Evolutionary conservation across 768 basidiomycete genomes (phyloP).

Genomic region (Holtermanniella nyarrowii): DNA sequence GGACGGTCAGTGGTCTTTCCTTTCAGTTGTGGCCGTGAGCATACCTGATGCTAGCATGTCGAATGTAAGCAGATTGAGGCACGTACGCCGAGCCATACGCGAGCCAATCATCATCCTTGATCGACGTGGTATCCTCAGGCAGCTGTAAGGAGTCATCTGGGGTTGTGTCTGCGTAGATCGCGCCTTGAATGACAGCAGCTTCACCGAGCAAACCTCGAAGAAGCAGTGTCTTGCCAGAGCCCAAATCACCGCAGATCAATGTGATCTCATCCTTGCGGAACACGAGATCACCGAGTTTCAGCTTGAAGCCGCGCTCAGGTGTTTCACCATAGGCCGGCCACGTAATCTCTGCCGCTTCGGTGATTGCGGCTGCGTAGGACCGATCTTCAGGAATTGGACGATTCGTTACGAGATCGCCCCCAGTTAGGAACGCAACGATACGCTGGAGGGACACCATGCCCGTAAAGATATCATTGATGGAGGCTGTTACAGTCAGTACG

Average conservation of each 20-base stretch:
- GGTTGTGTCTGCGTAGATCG: conserved; percentile 19
- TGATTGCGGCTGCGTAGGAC: conserved; percentile 2
- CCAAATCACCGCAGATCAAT: conserved; percentile 34
- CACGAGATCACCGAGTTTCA: conserved; percentile 18
- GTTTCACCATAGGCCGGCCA: conserved; percentile 22
- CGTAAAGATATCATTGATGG: conserved; percentile 13
- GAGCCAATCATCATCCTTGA: conserved; percentile 19
- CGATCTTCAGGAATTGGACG: conserved; percentile 4
- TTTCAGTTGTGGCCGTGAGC: too few species aligned
- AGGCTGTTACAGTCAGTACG: conserved; percentile 25
- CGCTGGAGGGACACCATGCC: conserved; percentile 28
- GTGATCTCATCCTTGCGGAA: conserved; percentile 25
- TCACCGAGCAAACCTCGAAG: conserved; percentile 34
- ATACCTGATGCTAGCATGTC: conserved; percentile 24
- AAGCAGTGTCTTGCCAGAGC: conserved; percentile 37
- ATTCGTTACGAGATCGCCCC: conserved; percentile 13
- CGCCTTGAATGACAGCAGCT: conserved; percentile 17
- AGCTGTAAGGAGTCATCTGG: conserved; percentile 14
- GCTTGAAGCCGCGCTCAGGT: conserved; percentile 12
- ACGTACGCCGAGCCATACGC: conserved; percentile 25
- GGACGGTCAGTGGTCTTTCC: background rate
- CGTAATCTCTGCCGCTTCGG: conserved; percentile 16
- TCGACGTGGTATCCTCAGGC: conserved; percentile 1
- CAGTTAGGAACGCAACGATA: conserved; percentile 20
- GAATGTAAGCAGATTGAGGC: conserved; percentile 34